Evolutionary conservation across 441 rosid species (phyloP).

Genomic region (Gossypium lobatum): DNA sequence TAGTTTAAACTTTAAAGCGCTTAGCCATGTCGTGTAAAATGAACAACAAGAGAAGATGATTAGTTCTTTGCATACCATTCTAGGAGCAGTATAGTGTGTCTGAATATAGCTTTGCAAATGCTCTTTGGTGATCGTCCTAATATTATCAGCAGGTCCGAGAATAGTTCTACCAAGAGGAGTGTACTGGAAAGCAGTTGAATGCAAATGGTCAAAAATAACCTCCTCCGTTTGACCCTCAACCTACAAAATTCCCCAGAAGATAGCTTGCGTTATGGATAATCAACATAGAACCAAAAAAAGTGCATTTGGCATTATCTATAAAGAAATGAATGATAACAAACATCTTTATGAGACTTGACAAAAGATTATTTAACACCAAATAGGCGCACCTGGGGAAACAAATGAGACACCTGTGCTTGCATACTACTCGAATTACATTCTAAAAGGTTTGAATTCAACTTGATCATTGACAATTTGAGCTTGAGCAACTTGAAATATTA

Average conservation of each 20-base stretch:
- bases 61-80: constrained; percentile 54
- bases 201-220: constrained; percentile 96
- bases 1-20: not conserved
- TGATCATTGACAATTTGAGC: not conserved
- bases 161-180: constrained; percentile 95
- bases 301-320: not conserved
- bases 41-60: not conserved
- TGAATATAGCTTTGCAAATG: constrained; percentile 80
- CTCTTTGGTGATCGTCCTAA: constrained; percentile 68
- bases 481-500: not conserved
- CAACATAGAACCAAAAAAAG: not conserved
- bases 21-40: not conserved
- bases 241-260: constrained; percentile 32
- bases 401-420: not conserved
- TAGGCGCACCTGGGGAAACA: not conserved
- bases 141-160: constrained; percentile 87
- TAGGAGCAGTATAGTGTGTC: constrained; percentile 98
- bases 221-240: constrained; percentile 97
- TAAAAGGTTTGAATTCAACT: not conserved
- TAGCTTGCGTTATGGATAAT: not conserved
- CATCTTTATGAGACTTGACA: not conserved
- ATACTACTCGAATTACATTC: not conserved
- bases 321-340: not conserved
- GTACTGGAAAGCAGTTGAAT: constrained; percentile 96
- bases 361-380: not conserved